Evolutionary conservation across 169 alveolate species (phyloP), one percentile per base, ranked within the genome.

Genomic region (Hammondia hammondi): DNA sequence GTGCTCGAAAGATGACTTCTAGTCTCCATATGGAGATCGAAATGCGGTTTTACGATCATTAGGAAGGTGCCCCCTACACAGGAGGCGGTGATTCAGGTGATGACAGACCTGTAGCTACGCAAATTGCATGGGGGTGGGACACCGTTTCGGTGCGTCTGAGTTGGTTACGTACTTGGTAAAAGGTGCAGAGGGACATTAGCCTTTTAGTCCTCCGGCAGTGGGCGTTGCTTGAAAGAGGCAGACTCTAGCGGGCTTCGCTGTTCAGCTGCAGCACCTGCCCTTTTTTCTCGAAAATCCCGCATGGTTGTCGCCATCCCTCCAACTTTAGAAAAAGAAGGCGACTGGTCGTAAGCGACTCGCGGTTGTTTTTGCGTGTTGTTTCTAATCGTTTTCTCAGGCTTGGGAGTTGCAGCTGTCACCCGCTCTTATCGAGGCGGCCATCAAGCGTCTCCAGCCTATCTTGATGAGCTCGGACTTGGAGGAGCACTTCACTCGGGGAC

Each of bases 391-490:
- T 52, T 57, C 39, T 27, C 88, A 91, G 94, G 94, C 94, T 4
- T 91, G 94, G 94, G 94, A 91, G 88, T 37, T 91, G 88, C 94
- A 91, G 77, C 73, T 91, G 73, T 91, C 94, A 5, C 94, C 94
- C 29, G 48, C 94, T 3, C 88, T 91, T 27, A 81, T 91, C 57
- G 94, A 91, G 77, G 94, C 94, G 56, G 94, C 94, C 35, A 91
- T 70, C 72, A 70, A 73, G 52, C 88, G 94, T n/a, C 88, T 91
- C 32, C 94, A 91, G 94, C 94, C 87, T 27, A 71, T 61, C 37
- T 73, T 91, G 45, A 91, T 70, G 89, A 81, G 81, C 57, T 61
- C 88, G 32, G 94, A 72, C 52, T 45, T 91, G 56, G 88, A 91
- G 77, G 94, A 81, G 71, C 94, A 70, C 72, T 91, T 73, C 87